Base-by-base conservation (phyloP, 2,329 filamentous ascomycete genomes). In the Claviceps cyperi region DNA sequence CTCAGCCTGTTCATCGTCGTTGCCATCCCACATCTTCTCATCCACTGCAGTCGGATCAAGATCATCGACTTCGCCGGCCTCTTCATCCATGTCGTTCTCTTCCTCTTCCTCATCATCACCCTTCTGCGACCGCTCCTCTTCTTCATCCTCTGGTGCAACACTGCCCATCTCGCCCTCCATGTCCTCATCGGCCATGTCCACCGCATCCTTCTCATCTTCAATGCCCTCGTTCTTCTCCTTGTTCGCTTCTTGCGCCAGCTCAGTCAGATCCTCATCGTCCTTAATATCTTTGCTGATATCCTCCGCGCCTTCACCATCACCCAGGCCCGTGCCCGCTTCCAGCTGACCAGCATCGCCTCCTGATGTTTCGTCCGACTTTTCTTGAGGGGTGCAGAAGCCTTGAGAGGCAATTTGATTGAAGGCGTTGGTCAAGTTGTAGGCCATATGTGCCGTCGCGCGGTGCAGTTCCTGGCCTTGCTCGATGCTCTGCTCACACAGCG, bases 21-120 rank as follows among this genome's bases (percentile, higher is more conserved):
- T 81, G 39, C 89, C 90, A 66, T 98, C 90, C 92, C 92, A 98
- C 78, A 97, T 89, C 73, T 97, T 98, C 69, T 98, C 94, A 62
- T 98, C 94, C 1, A 97, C 85, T 19, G 91, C 86, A 15, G 81
- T 85, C 13, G 88, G 84, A 58, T 95, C 91, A 41, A 95, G 73
- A 59, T 94, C 88, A 67, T 96, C 87, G 11, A 97, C 89, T 59
- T 89, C 85, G 1, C 90, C 92, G 5, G 85, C 78, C 66, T 97
- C 88, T 59, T 95, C 90, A 56, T 96, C 89, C 62, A 94, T 83
- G 9, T 87, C 83, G n/a, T 83, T 72, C 35, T 81, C 77, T 43
- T 81, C 77, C 24, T 85, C 76, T 35, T 80, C 78, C 9, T 83
- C 73, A 48, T 83, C 77, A 40, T 77, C 77, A 1, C 77, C 77